A percentile compares a stretch with the other conserved stretches of the same genome.
phyloP scores from a whole-genome alignment of 2,329 filamentous ascomycete genomes.

The Aspergillus awamori region DNA sequence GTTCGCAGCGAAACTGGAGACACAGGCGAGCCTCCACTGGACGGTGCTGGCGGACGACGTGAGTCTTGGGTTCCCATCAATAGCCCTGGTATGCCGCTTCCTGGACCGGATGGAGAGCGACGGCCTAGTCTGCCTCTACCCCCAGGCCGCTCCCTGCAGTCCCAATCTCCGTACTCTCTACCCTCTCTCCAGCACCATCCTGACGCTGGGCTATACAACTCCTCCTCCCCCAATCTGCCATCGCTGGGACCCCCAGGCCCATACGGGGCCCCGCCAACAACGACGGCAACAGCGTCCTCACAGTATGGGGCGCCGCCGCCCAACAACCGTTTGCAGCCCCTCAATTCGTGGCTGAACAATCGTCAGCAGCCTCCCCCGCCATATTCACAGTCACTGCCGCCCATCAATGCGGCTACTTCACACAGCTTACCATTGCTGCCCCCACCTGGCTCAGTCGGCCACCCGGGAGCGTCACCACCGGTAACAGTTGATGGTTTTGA shows the following conservation, averaged over 20 bases:
- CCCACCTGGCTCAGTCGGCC: conserved; percentile 36
- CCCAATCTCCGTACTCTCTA: conserved; percentile 39
- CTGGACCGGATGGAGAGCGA: conserved; percentile 37
- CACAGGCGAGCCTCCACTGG: conserved; percentile 30
- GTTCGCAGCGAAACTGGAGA: conserved; percentile 46
- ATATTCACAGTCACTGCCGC: conserved; percentile 44
- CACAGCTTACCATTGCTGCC: conserved; percentile 41
- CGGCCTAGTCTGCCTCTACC: conserved; percentile 44
- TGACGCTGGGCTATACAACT: conserved; percentile 33
- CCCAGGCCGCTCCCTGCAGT: conserved; percentile 36
- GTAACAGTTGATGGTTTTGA: conserved; percentile 34
- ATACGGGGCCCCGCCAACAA: conserved; percentile 25
- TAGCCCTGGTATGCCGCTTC: conserved; percentile 37
- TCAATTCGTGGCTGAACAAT: conserved; percentile 43
- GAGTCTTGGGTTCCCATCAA: conserved; percentile 48
- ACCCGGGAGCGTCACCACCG: conserved; percentile 35
- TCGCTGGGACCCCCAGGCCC: conserved; percentile 30
- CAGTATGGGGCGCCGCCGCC: conserved; percentile 29
- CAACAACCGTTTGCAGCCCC: conserved; percentile 41
- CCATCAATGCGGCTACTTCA: conserved; percentile 38
- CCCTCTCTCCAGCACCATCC: conserved; percentile 41
- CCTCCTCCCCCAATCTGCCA: conserved; percentile 38
- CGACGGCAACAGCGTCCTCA: conserved; percentile 27
- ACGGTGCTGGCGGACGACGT: conserved; percentile 39
- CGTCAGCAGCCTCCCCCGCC: conserved; percentile 37